Evolutionary conservation across 306 rosid genomes (phyloP).

Genomic region (Senna tora): DNA sequence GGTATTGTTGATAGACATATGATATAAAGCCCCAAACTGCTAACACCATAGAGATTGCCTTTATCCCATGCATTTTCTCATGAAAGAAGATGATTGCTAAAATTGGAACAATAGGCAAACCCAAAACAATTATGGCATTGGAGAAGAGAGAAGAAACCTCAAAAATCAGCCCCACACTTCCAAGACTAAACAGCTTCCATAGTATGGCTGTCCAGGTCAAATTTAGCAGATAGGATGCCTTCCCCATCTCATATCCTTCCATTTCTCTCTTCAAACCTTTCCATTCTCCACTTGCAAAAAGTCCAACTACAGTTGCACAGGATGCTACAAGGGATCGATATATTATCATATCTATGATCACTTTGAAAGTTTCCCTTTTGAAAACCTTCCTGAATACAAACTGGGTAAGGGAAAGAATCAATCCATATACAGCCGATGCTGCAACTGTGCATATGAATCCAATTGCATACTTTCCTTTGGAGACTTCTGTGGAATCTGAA

Average conservation of each 20-base stretch:
- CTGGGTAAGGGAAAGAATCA: constrained; percentile 46
- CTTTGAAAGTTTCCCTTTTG: constrained; percentile 46
- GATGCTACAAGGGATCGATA: constrained; percentile 37
- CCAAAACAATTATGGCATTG: constrained; percentile 50
- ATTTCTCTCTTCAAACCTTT: constrained; percentile 41
- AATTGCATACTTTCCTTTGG: constrained; percentile 38
- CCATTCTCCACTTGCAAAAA: constrained; percentile 59
- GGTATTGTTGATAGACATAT: constrained; percentile 54
- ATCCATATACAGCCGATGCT: constrained; percentile 46
- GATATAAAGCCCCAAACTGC: constrained; percentile 63
- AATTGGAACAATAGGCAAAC: constrained; percentile 57
- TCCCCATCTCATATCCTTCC: constrained; percentile 46
- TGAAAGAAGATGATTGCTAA: constrained; percentile 54
- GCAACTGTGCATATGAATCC: constrained; percentile 55
- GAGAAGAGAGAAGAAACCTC: constrained; percentile 65
- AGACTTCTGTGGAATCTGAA: not conserved
- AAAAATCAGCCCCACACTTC: constrained; percentile 48
- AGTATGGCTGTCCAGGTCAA: constrained; percentile 43
- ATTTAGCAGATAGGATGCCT: constrained; percentile 45
- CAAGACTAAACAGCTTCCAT: constrained; percentile 47
- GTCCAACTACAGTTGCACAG: constrained; percentile 36
- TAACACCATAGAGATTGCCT: constrained; percentile 53
- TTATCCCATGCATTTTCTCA: constrained; percentile 52
- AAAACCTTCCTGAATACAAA: constrained; percentile 43
- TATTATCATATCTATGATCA: constrained; percentile 42